Base-by-base conservation (phyloP, 306 rosid genomes). In the Comarum palustre region DNA sequence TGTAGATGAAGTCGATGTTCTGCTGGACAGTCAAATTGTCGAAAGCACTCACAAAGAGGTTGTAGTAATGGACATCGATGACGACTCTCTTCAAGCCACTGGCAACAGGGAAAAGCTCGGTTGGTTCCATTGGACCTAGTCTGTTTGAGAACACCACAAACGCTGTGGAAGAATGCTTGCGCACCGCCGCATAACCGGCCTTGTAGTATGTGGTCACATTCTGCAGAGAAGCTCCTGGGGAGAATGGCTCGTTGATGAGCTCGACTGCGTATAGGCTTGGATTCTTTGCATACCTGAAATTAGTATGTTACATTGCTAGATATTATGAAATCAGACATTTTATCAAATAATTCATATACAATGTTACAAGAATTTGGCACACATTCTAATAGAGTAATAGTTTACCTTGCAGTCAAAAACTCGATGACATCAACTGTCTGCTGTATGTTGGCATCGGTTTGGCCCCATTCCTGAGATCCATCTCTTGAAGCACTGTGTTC, bases 11-110 rank as follows among this genome's bases (percentile, higher is more conserved):
- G 68, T 84, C 89, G 72, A 92, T 86, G 77, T 92, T 84, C 6
- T 92, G 82, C 71, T 89, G 90, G 3, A 60, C 88, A 3, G 75
- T 82, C 82, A 82, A 15, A 81, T 70, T 27, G 24, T 79, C 48
- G 29, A 89, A 87, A 0, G 2, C 1, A n/a, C 52, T 20, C 0
- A 68, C 20, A 72, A 84, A 92, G 47, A 92, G 81, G 80, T 74
- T 87, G 80, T 89, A 89, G 75, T 89, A 92, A 63, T 89, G 97
- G 42, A 87, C 80, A 75, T 92, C 97, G 66, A 92, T 72, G 64
- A 89, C 97, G 7, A 83, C 66, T 20, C 74, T 16, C 32, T 5
- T n/a, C 2, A 84, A 47, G 64, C 87, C 88, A 69, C 16, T 80
- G 25, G 91, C 88, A 9, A 87, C 31, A 10, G 96, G 75, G 70